Evolutionary conservation across 2,329 filamentous ascomycete genomes (phyloP).

Genomic region (Akanthomyces muscarius): DNA sequence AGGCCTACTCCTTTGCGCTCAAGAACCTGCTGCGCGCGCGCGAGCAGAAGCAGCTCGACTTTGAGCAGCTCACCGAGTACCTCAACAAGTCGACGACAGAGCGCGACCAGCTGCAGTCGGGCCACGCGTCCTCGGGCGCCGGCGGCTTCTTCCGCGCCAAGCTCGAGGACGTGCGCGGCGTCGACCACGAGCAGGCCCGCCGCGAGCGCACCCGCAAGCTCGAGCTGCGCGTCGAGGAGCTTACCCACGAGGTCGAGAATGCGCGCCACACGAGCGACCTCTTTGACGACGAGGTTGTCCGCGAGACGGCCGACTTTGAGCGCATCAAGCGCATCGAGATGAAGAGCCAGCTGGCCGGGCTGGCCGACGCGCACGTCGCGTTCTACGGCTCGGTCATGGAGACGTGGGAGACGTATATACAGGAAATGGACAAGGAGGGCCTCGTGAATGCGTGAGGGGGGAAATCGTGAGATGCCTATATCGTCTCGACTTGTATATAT

Average conservation of each 20-base stretch:
- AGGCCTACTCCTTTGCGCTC: slow-evolving; percentile 83
- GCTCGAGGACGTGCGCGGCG: slow-evolving; percentile 92
- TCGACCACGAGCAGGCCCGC: slow-evolving; percentile 90
- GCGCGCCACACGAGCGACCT: slow-evolving; percentile 84
- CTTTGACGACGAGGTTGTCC: slow-evolving; percentile 94
- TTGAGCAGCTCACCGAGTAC: slow-evolving; percentile 93
- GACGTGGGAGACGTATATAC: slow-evolving; percentile 87
- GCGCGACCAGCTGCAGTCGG: slow-evolving; percentile 70
- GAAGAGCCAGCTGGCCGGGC: slow-evolving; percentile 73
- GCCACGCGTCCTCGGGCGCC: slow-evolving; percentile 64
- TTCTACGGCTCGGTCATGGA: slow-evolving; percentile 79
- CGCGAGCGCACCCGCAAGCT: slow-evolving; percentile 84
- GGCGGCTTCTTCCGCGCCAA: slow-evolving; percentile 87
- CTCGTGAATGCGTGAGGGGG: slow-evolving; percentile 19
- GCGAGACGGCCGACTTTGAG: slow-evolving; percentile 91
- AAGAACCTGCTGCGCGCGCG: slow-evolving; percentile 86
- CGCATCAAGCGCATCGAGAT: slow-evolving; percentile 94
- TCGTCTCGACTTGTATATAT: background rate
- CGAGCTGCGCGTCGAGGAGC: slow-evolving; percentile 86
- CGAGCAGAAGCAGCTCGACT: slow-evolving; percentile 97
- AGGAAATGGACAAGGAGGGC: slow-evolving; percentile 74
- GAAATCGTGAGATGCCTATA: background rate
- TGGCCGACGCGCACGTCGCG: slow-evolving; percentile 80
- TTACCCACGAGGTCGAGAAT: slow-evolving; percentile 83
- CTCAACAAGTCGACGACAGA: slow-evolving; percentile 86